Evolutionary conservation across 1,284 basidiomycete genomes (phyloP).

Genomic region (Ceratobasidium sp.): DNA sequence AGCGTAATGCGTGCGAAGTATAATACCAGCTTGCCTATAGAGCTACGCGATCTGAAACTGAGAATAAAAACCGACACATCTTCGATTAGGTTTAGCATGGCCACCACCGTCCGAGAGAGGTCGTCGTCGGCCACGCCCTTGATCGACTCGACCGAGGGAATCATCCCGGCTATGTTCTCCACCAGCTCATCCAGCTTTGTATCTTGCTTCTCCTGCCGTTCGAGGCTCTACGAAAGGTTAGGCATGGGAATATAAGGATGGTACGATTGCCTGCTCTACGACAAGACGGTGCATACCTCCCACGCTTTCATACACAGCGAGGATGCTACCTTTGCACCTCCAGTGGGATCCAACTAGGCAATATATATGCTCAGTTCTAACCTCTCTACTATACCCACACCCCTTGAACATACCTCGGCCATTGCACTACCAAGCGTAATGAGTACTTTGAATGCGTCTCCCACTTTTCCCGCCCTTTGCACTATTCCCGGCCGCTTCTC

Average conservation of each 20-base stretch:
- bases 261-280: no score
- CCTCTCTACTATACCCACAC: no score
- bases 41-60: not conserved
- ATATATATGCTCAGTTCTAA: not conserved
- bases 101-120: not conserved
- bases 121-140: not conserved
- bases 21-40: not conserved
- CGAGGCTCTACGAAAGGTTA: constrained; percentile 2
- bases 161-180: not conserved
- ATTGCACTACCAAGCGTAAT: not conserved
- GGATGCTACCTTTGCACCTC: not conserved
- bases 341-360: not conserved
- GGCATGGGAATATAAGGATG: not conserved
- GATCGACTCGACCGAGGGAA: not conserved
- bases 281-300: not conserved
- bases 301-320: not conserved
- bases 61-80: constrained; percentile 11
- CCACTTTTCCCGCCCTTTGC: not conserved
- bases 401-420: not conserved
- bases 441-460: not conserved
- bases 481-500: not conserved
- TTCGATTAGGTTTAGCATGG: constrained; percentile 6
- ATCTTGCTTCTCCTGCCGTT: not conserved
- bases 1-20: no score
- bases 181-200: not conserved